Evolutionary conservation across 768 basidiomycete genomes (phyloP).

Genomic region (Psilocybe azurescens): DNA sequence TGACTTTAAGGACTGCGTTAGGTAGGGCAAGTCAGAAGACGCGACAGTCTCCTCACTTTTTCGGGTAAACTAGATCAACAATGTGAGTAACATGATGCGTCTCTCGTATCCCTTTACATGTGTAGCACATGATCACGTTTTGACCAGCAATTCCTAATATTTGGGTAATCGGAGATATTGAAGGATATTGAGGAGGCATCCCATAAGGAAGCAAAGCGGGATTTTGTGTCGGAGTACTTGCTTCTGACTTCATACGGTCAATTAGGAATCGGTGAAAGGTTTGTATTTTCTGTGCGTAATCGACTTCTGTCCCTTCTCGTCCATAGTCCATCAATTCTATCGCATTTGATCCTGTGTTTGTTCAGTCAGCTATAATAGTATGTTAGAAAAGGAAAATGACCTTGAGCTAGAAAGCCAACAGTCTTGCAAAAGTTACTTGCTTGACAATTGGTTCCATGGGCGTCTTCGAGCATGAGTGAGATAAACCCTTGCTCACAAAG

Average conservation of each 20-base stretch:
- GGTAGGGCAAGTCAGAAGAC: neutral
- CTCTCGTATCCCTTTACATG: constrained; percentile 71
- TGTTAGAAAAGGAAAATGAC: constrained; percentile 40
- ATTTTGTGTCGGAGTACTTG: constrained; percentile 66
- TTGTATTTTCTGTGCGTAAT: constrained; percentile 91
- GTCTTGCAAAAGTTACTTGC: constrained; percentile 97
- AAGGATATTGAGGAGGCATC: constrained; percentile 28
- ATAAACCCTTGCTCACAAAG: constrained; percentile 96
- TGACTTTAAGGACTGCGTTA: constrained; percentile 4
- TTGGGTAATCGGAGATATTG: constrained; percentile 82
- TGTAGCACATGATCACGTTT: constrained; percentile 75
- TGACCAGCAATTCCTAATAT: constrained; percentile 81
- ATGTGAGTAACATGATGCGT: constrained; percentile 85
- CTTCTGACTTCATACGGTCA: constrained; percentile 82
- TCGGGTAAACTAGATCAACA: constrained; percentile 86
- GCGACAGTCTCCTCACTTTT: constrained; percentile 52
- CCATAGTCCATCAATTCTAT: constrained; percentile 92
- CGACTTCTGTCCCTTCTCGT: constrained; percentile 70
- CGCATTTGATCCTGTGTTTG: constrained; percentile 63
- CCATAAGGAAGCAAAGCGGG: constrained; percentile 44
- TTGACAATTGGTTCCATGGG: constrained; percentile 92
- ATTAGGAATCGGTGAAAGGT: constrained; percentile 93
- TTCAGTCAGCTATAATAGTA: neutral
- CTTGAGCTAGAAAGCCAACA: constrained; percentile 86
- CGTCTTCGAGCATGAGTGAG: constrained; percentile 95